Percentiles rank a stretch among this genome's conserved stretches.
Conservation (phyloP, 208 protist genomes). For the Leishmania major region DNA sequence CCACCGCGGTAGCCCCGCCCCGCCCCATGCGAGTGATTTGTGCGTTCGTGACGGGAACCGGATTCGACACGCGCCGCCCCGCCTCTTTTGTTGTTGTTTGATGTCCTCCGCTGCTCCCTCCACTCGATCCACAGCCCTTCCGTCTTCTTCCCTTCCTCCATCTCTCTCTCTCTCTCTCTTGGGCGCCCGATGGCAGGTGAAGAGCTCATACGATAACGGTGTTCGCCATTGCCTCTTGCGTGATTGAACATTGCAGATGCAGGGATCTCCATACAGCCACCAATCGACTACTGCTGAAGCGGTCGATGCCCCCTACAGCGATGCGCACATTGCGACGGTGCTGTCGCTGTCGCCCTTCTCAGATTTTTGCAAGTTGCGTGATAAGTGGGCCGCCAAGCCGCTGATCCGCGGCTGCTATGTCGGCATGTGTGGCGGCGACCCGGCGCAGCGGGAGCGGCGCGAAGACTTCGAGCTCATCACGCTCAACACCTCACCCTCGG, state of each 20-base stretch:
- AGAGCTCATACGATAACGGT: neutral
- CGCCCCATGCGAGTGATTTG: neutral
- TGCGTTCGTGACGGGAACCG: neutral
- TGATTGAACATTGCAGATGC: neutral
- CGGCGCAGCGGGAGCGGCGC: slow-evolving; percentile 38
- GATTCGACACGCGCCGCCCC: neutral
- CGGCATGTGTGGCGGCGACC: slow-evolving; percentile 63
- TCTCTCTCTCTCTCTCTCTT: neutral
- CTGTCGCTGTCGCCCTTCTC: slow-evolving; percentile 55
- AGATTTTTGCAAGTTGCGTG: slow-evolving; percentile 44
- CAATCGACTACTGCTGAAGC: neutral
- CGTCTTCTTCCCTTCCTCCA: neutral
- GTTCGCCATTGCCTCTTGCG: neutral
- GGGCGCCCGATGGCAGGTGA: neutral
- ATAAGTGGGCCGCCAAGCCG: slow-evolving; percentile 29
- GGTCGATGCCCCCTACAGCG: slow-evolving; percentile 21
- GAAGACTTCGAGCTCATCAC: slow-evolving; percentile 50
- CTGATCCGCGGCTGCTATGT: slow-evolving; percentile 51
- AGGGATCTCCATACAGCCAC: neutral
- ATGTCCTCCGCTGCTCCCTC: neutral
- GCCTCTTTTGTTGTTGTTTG: neutral
- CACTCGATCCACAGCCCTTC: neutral
- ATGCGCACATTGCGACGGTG: slow-evolving; percentile 40
- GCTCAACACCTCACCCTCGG: slow-evolving; percentile 1
- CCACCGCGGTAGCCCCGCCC: neutral